These are phyloP conservation scores for Dictyophora rubrovolvata DNA, from an alignment of 768 basidiomycete genomes.

Conservation along the genomic window DNA sequence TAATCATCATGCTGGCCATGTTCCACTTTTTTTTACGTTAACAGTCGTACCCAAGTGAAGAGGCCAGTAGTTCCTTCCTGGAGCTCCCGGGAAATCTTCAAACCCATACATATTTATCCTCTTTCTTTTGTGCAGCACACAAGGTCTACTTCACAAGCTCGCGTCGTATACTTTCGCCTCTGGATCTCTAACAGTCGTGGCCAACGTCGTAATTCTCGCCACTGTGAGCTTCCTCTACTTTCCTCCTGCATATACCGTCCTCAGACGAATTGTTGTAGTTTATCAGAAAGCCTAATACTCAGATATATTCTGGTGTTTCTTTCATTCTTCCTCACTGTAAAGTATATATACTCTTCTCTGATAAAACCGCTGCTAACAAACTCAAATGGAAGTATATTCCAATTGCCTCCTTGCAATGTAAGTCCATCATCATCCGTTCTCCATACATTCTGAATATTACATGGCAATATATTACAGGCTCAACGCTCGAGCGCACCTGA, in stretches of 20 bases:
- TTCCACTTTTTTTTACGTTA: constrained; percentile 1
- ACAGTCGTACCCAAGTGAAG: not conserved
- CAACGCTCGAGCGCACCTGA: too few species aligned
- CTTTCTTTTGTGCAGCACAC: too few species aligned
- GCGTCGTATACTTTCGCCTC: not conserved
- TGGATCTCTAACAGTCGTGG: not conserved
- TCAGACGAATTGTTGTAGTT: not conserved
- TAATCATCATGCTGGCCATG: constrained; percentile 1
- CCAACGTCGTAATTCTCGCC: constrained; percentile 7
- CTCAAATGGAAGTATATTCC: constrained; percentile 11
- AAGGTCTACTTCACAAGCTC: not conserved
- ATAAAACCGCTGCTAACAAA: not conserved
- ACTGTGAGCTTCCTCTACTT: constrained; percentile 2
- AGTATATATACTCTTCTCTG: not conserved
- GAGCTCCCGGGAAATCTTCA: not conserved
- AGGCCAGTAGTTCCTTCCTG: not conserved
- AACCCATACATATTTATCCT: not conserved
- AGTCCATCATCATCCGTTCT: not conserved
- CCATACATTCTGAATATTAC: not conserved
- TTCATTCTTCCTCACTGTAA: constrained; percentile 3
- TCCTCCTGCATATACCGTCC: not conserved
- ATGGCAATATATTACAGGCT: too few species aligned
- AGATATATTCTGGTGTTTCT: not conserved
- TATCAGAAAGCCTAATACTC: not conserved
- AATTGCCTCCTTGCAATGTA: constrained; percentile 7